Base-by-base conservation (phyloP, 1,139 yeast genomes). In the Magnusiomyces suaveolens region DNA sequence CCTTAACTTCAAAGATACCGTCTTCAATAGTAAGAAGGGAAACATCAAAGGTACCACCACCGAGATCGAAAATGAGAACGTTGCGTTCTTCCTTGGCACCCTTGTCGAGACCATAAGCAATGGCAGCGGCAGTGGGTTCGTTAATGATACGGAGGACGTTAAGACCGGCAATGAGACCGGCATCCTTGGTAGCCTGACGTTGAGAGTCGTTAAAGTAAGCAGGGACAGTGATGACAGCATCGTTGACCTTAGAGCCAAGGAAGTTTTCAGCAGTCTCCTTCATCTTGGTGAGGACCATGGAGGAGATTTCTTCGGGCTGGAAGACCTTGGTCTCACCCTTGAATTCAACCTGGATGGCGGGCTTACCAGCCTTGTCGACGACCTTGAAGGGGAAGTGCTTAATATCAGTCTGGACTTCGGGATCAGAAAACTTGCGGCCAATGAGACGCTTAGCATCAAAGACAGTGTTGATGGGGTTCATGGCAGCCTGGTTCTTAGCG, bases 401-500 rank as follows among this genome's bases (percentile, higher is more conserved):
- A 76, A 85, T 80, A 75, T 88, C 96, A 73, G 83, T 84, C 79
- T 87, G 95, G 66, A 88, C 96, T 66, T 89, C 85, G 65, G 84
- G 84, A 66, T 88, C 96, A 63, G 78, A 79, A 76, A 81, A 87
- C 76, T 83, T 87, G 79, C 96, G 87, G 75, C 96, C 96, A 67
- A 88, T 88, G 75, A 88, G 82, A 82, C 96, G 92, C 83, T 87
- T 88, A 70, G 96, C 96, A 71, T 88, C 96, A 75, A 88, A 88
- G 68, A 88, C 95, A 65, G 96, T 88, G 84, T 88, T 88, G 72
- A 76, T 80, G 74, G 96, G 96, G 87, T 88, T 88, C 81, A 87
- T 81, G 75, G 96, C 96, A 71, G 96, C 96, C 79, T 88, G 96
- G 76, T 88, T 88, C 87, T 88, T 87, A 72, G 96, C 96, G 71